Percentiles rank a stretch among this genome's conserved stretches.
Conservation (phyloP, 345 rosid species). For the Psidium friedrichsthalianum region DNA sequence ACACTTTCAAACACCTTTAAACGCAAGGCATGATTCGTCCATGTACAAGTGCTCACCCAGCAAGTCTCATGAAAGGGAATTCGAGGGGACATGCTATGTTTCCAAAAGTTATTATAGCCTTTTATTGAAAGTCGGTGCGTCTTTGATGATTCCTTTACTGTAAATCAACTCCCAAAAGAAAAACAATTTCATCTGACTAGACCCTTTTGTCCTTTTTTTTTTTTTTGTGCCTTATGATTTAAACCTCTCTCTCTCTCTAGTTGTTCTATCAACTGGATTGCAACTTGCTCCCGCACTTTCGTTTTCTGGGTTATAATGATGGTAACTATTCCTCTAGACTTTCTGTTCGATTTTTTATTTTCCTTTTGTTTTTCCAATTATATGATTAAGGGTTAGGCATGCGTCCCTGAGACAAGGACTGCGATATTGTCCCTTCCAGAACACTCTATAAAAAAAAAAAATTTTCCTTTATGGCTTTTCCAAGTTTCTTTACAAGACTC, state of each 20-base stretch:
- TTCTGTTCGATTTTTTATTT: neutral
- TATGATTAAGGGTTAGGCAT: neutral
- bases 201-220: constrained; percentile 4
- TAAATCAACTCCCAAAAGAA: neutral
- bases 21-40: constrained; percentile 26
- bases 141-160: neutral
- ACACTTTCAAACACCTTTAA: constrained; percentile 14
- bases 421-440: neutral
- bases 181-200: neutral
- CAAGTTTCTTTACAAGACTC: neutral
- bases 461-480: neutral
- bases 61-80: constrained; percentile 5
- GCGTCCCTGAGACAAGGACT: neutral
- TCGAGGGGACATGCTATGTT: constrained; percentile 22
- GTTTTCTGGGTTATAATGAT: neutral
- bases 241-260: neutral
- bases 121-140: constrained; percentile 23
- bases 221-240: neutral
- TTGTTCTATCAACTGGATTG: constrained; percentile 2
- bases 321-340: neutral
- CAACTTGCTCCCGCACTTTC: neutral
- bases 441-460: no score
- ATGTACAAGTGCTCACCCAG: neutral
- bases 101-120: neutral
- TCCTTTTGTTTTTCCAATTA: neutral